These are phyloP conservation scores for Phyllosticta paracitricarpa DNA, from an alignment of 2,329 filamentous ascomycete genomes.

Conservation along the genomic window DNA sequence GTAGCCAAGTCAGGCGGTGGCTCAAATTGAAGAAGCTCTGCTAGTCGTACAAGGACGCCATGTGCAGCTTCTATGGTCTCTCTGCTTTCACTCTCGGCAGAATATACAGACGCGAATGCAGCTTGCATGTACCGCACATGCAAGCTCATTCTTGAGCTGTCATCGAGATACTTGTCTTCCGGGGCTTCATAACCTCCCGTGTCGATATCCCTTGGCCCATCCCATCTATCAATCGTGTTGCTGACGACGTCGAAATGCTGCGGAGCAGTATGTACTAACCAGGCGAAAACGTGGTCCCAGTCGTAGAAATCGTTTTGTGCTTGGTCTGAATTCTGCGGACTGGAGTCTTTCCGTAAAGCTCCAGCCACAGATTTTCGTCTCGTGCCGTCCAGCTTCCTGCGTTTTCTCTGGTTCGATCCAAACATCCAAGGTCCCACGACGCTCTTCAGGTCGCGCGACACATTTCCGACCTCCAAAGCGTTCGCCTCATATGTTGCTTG, in stretches of 20 bases:
- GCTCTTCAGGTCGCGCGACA: conserved; percentile 57
- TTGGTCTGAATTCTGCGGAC: conserved; percentile 13
- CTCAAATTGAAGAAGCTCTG: conserved; percentile 50
- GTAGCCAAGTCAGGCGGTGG: conserved; percentile 40
- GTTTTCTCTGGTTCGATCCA: conserved; percentile 50
- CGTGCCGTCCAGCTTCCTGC: conserved; percentile 28
- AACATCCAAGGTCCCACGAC: conserved; percentile 67
- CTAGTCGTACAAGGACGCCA: conserved; percentile 49
- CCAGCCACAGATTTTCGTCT: not conserved
- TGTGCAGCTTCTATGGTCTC: conserved; percentile 53
- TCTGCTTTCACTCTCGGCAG: conserved; percentile 49
- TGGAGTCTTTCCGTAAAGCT: not conserved
- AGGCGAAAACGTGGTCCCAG: conserved; percentile 61
- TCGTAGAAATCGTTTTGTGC: conserved; percentile 31
- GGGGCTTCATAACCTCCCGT: conserved; percentile 48
- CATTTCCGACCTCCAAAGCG: conserved; percentile 11
- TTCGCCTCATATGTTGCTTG: conserved; percentile 10
- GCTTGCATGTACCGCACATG: conserved; percentile 57
- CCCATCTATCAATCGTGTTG: conserved; percentile 59
- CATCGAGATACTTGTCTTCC: conserved; percentile 44
- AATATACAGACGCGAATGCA: conserved; percentile 57
- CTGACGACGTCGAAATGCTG: conserved; percentile 54
- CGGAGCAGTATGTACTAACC: conserved; percentile 53
- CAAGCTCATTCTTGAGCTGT: conserved; percentile 50
- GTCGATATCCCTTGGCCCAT: conserved; percentile 61